Percentiles rank a stretch among this genome's conserved stretches.
phyloP scores from a whole-genome alignment of 1,284 basidiomycete species.

The Phaffia rhodozyma region DNA sequence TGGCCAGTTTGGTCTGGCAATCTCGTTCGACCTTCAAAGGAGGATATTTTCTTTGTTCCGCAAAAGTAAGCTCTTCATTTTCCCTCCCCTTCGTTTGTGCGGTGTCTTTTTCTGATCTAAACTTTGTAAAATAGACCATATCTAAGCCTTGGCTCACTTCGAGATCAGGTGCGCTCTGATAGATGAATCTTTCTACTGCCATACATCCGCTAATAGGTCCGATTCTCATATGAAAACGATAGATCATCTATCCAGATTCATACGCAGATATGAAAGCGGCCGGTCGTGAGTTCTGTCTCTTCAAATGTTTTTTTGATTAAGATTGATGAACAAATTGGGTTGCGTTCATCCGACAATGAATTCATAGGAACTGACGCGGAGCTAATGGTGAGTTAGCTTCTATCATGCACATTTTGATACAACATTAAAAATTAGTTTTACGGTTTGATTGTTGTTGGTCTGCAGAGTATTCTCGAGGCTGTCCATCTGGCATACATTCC shows the following conservation, averaged over 20 bases:
- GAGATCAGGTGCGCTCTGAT: slow-evolving; percentile 30
- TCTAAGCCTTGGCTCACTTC: slow-evolving; percentile 34
- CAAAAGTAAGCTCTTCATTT: slow-evolving; percentile 45
- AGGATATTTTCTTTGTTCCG: slow-evolving; percentile 73
- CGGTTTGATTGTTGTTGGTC: not conserved
- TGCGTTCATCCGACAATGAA: no score
- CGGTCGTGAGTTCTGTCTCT: slow-evolving; percentile 36
- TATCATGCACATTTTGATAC: not conserved
- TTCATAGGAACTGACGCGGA: no score
- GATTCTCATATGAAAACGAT: slow-evolving; percentile 20
- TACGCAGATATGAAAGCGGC: slow-evolving; percentile 59
- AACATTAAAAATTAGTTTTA: not conserved
- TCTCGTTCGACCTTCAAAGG: slow-evolving; percentile 39
- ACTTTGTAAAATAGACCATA: slow-evolving; percentile 29
- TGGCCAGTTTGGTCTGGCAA: slow-evolving; percentile 51
- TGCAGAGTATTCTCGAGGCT: slow-evolving; percentile 51
- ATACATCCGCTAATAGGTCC: slow-evolving; percentile 13
- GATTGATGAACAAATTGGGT: no score
- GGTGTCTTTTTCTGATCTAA: not conserved
- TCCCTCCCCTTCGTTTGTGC: not conserved
- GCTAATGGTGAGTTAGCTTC: not conserved
- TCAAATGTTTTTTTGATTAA: no score
- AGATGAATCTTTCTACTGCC: not conserved
- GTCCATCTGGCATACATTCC: slow-evolving; percentile 81
- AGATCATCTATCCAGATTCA: slow-evolving; percentile 69